Base-by-base conservation (phyloP, 352 stramenopile genomes). In the Pythium aristosporum region DNA sequence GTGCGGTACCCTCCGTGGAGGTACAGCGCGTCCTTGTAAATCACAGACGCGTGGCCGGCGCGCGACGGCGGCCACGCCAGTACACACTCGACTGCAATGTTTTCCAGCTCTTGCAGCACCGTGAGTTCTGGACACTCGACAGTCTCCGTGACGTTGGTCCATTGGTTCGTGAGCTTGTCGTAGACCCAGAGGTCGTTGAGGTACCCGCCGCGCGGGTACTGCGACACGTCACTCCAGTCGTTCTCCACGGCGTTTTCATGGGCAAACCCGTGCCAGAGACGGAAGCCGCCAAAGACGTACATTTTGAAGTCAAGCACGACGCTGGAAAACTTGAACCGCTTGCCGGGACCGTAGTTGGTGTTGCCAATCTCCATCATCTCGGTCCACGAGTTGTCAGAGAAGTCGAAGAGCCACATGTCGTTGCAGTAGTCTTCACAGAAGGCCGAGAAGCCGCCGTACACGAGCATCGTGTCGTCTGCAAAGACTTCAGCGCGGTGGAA, bases 341-440 rank as follows among this genome's bases (percentile, higher is more conserved):
- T 97, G 12, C 91, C 88, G 1, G 92, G 92, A 3, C 85, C 79
- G n/a, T 53, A 46, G 18, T 34, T 59, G 13, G 63, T 70, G 62
- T 80, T 89, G n/a, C 80, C 81, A 20, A 92, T 52, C 67, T 89
- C 78, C 56, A 85, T 87, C 75, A 94, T 82, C 67, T 97, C 75
- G 36, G 84, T 97, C 92, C 91, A 98, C 41, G 84, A 74, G 60
- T 94, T 92, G 69, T 96, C 83, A 0, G 71, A 70, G 55, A 98
- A 87, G 70, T 98, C 89, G 54, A 97, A 98, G 13, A 96, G 67
- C 72, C 96, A 99, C 69, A 98, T 79, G 74, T 99, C 96, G 68
- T 97, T 80, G 73, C 96, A 99, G 63, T 98, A 99, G 69, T 99
- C 96, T 41, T 89, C 83, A 65, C 96, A 99, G 30, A 94, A 73